Base-by-base conservation (phyloP, 2,329 filamentous ascomycete species). In the Cryphonectria nitschkei region DNA sequence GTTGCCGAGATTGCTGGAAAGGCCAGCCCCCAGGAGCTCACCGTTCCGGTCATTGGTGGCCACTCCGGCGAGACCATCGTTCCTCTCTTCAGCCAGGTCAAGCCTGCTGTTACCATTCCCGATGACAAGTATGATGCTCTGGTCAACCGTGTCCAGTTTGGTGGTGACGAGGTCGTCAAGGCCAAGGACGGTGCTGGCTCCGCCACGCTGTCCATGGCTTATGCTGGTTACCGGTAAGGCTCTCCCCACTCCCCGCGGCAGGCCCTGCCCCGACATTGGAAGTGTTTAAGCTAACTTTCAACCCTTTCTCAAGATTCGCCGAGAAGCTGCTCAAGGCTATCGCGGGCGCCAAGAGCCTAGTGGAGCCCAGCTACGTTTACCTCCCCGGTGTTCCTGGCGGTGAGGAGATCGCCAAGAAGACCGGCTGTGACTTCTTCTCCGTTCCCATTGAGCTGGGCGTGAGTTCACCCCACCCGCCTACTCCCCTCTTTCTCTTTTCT, bases 21-120 rank as follows among this genome's bases (percentile, higher is more conserved):
- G 84, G 89, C 91, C 81, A 90, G 95, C 81, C 93, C 95, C 72
- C 88, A 92, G 78, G 92, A 95, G 82, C 88, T 94, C 76, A 93
- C 86, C 76, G 92, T 99, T 75, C 95, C 95, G 76, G 96, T 99
- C 78, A 90, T 99, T 80, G 96, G 96, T 80, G 96, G 96, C 74
- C 96, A 99, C 90, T 98, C 95, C 73, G 96, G 96, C 80, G 94
- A 95, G 87, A 99, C 96, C 78, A 99, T 99, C 79, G 95, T 99
- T 70, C 96, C 96, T 66, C 89, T 99, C 73, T 97, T 98, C 89
- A 97, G 94, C 89, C 92, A 96, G 86, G 89, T 93, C 76, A 89
- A 91, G 79, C 94, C 95, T 70, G 81, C 88, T 60, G 67, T 96
- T 78, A 87, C 88, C 73, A 96, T 98, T 74, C 94, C 95, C 63